Conservation (phyloP, 495 filamentous ascomycete species). For the Neurospora africana region DNA sequence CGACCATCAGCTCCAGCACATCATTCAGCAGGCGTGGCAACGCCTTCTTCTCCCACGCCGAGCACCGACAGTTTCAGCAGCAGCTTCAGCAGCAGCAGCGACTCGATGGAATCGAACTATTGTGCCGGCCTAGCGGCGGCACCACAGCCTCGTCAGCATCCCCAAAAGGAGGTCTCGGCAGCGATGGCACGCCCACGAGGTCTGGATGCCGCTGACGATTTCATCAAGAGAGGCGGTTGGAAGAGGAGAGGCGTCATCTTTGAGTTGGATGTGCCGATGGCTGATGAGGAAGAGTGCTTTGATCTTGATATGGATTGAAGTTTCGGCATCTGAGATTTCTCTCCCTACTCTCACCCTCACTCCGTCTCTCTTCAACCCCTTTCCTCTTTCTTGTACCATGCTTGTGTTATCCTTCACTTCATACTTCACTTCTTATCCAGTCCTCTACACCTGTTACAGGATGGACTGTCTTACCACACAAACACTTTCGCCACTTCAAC, state of each 20-base stretch:
- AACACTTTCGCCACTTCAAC: not conserved
- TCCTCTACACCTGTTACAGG: not conserved
- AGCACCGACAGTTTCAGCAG: conserved; percentile 6
- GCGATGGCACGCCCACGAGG: conserved; percentile 5
- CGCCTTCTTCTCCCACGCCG: conserved; percentile 5
- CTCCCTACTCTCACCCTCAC: not conserved
- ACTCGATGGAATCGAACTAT: not conserved
- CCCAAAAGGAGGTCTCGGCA: conserved; percentile 3
- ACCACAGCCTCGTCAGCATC: not conserved
- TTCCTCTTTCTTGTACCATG: not conserved
- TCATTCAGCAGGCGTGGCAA: not conserved
- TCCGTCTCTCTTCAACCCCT: not conserved
- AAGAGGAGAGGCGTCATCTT: conserved; percentile 41
- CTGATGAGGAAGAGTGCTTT: conserved; percentile 19
- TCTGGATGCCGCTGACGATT: conserved; percentile 24
- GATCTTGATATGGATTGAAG: conserved; percentile 16
- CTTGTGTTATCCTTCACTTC: not conserved
- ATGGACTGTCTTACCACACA: not conserved
- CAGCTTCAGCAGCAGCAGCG: conserved; percentile 1
- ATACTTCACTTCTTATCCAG: not conserved
- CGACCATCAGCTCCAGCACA: not conserved
- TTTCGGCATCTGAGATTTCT: not conserved
- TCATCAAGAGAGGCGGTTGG: conserved; percentile 37
- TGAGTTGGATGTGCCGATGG: conserved; percentile 15
- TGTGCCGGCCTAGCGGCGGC: not conserved